Conservation (phyloP, 129 eudicot species). For the Heracleum sosnowskyi region DNA sequence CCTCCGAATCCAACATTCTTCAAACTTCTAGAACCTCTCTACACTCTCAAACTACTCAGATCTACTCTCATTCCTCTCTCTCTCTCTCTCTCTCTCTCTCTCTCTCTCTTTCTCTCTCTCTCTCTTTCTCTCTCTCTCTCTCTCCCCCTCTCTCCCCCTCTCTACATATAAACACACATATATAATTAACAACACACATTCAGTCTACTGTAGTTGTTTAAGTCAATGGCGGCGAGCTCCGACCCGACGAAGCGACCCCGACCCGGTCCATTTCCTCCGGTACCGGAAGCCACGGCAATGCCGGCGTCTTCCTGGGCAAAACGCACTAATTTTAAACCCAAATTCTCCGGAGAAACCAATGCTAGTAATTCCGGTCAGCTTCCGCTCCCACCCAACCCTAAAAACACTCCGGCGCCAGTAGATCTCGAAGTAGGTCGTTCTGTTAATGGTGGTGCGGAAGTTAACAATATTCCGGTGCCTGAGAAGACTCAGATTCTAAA, state of each 20-base stretch:
- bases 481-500: slow-evolving; percentile 25
- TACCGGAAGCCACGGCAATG: slow-evolving; percentile 55
- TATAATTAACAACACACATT: background rate
- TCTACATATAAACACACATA: background rate
- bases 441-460: slow-evolving; percentile 32
- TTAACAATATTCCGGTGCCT: slow-evolving; percentile 17
- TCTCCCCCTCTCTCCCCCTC: background rate
- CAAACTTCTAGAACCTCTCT: background rate
- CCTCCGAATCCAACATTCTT: background rate
- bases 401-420: slow-evolving; percentile 15
- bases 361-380: slow-evolving; percentile 66
- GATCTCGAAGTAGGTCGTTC: slow-evolving; percentile 65
- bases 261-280: slow-evolving; percentile 66
- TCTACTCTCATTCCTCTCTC: background rate
- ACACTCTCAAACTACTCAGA: background rate
- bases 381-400: slow-evolving; percentile 31
- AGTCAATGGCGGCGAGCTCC: slow-evolving; percentile 40
- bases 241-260: slow-evolving; percentile 59
- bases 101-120: background rate
- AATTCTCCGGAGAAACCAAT: slow-evolving; percentile 92
- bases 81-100: slow-evolving; percentile 7
- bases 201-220: background rate
- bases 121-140: background rate
- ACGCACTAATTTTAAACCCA: slow-evolving; percentile 89
- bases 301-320: slow-evolving; percentile 98